A percentile compares a stretch with the other conserved stretches of the same genome.
phyloP scores from a whole-genome alignment of 1,284 basidiomycete genomes.

The Anthracocystis walkeri region DNA sequence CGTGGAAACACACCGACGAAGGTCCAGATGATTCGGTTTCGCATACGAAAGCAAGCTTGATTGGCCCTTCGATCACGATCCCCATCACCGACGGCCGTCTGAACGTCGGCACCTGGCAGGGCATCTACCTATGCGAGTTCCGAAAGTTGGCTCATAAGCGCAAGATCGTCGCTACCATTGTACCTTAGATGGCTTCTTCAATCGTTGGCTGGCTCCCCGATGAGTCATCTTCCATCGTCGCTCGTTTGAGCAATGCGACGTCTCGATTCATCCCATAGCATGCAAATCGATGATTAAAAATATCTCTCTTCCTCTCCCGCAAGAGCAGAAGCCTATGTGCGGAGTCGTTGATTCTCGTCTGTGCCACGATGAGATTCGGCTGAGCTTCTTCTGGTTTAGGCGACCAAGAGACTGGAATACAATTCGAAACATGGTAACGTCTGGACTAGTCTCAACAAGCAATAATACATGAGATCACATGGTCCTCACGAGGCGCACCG shows the following conservation, averaged over 20 bases:
- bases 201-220: neutral
- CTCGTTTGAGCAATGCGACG: neutral
- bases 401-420: too few relatives aligned
- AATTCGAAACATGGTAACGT: too few relatives aligned
- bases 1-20: slow-evolving; percentile 90
- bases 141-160: slow-evolving; percentile 77
- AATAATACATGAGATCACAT: too few relatives aligned
- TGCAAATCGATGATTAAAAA: too few relatives aligned
- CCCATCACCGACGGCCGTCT: slow-evolving; percentile 85
- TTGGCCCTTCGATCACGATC: slow-evolving; percentile 83
- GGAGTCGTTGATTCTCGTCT: too few relatives aligned
- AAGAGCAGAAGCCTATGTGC: neutral
- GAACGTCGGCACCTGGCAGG: slow-evolving; percentile 92
- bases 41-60: slow-evolving; percentile 86
- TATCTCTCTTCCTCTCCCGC: neutral
- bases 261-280: neutral
- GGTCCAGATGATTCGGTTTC: slow-evolving; percentile 73
- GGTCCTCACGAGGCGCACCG: too few relatives aligned
- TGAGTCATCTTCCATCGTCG: too few relatives aligned
- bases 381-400: too few relatives aligned
- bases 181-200: slow-evolving; percentile 70
- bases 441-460: too few relatives aligned
- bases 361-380: too few relatives aligned
- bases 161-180: slow-evolving; percentile 82
- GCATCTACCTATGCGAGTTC: slow-evolving; percentile 83